phyloP scores from a whole-genome alignment of 1,139 yeast species.

The Chernovozyma aurita region DNA sequence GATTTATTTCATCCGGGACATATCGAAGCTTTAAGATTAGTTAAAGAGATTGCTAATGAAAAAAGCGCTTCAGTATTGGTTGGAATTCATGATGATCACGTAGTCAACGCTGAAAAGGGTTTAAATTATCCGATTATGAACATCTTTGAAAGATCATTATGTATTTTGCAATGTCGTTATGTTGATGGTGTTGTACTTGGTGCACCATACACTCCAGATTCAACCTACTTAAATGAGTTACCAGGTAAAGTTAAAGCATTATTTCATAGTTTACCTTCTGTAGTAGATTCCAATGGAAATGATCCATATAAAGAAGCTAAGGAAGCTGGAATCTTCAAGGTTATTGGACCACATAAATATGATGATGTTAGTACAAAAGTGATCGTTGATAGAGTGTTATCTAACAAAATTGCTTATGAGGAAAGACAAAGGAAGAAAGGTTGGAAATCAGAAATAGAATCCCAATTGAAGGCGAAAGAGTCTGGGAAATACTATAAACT shows the following conservation, averaged over 20 bases:
- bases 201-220: slow-evolving; percentile 53
- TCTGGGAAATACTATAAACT: no score
- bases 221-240: slow-evolving; percentile 31
- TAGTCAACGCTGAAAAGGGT: slow-evolving; percentile 58
- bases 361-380: slow-evolving; percentile 58
- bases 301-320: slow-evolving; percentile 43
- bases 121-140: slow-evolving; percentile 83
- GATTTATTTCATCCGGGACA: slow-evolving; percentile 95
- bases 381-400: slow-evolving; percentile 65
- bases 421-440: slow-evolving; percentile 79
- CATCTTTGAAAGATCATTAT: slow-evolving; percentile 74
- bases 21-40: slow-evolving; percentile 59
- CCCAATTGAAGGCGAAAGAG: slow-evolving; percentile 22
- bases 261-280: slow-evolving; percentile 60
- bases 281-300: slow-evolving; percentile 15
- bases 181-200: slow-evolving; percentile 74
- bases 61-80: slow-evolving; percentile 50
- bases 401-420: slow-evolving; percentile 63
- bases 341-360: slow-evolving; percentile 52
- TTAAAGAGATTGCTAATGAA: slow-evolving; percentile 34
- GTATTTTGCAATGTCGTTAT: slow-evolving; percentile 82
- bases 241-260: slow-evolving; percentile 44
- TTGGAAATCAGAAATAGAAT: slow-evolving; percentile 53
- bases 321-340: slow-evolving; percentile 32
- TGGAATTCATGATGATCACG: slow-evolving; percentile 64